Percentiles rank a stretch among this genome's conserved stretches.
These are phyloP conservation scores for Adansonia grandidieri DNA, from an alignment of 441 rosid genomes.

Conservation along the genomic window DNA sequence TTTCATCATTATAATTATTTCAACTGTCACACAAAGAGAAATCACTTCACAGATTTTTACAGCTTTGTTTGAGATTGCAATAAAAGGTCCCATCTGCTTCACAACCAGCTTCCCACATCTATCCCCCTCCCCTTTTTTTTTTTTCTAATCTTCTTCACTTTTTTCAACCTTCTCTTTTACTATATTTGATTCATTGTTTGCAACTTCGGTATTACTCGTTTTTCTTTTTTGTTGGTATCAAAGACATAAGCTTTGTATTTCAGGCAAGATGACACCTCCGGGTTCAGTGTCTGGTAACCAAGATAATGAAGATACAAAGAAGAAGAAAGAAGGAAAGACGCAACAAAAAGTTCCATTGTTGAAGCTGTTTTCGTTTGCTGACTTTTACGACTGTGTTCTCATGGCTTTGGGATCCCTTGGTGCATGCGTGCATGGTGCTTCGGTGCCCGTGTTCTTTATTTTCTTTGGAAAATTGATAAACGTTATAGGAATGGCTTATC, in stretches of 20 bases:
- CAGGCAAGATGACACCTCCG: conserved; percentile 32
- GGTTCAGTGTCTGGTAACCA: conserved; percentile 15
- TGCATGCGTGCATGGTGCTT: conserved; percentile 82
- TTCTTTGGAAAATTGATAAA: conserved; percentile 84
- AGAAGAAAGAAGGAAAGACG: conserved; percentile 19
- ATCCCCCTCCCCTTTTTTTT: neutral
- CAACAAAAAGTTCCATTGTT: conserved; percentile 51
- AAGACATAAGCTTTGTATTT: neutral
- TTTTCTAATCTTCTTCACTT: neutral
- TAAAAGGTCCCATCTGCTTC: conserved; percentile 31
- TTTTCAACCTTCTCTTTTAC: neutral
- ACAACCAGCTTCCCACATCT: neutral
- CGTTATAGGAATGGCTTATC: conserved; percentile 75
- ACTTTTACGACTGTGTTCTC: conserved; percentile 68
- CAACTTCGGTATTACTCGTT: neutral
- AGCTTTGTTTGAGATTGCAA: conserved; percentile 20
- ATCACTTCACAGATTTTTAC: neutral
- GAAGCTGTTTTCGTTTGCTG: conserved; percentile 81
- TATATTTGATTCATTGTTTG: neutral
- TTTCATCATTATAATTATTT: neutral
- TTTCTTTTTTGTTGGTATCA: neutral
- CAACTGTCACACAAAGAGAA: conserved; percentile 21
- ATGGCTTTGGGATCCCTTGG: conserved; percentile 85
- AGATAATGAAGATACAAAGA: conserved; percentile 25
- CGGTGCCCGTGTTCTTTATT: conserved; percentile 88